These are phyloP conservation scores for Eucalyptus sp. DNA, from an alignment of 345 rosid species.

Conservation along the genomic window DNA sequence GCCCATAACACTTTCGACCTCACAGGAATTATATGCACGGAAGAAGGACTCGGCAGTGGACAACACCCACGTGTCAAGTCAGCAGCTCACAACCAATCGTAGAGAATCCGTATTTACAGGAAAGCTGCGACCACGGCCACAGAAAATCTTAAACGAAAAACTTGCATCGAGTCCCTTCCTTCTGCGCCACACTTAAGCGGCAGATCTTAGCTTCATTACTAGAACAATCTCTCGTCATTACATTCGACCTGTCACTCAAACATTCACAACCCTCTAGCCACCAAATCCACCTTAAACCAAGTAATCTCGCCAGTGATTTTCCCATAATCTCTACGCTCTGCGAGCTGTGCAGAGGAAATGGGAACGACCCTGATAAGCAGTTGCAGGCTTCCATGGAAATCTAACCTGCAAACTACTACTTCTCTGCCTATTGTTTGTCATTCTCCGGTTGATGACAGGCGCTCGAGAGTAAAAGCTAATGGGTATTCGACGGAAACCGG, in stretches of 20 bases:
- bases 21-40: neutral
- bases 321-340: neutral
- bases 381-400: constrained; percentile 25
- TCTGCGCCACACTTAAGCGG: neutral
- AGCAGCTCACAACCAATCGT: neutral
- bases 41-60: neutral
- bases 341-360: constrained; percentile 6
- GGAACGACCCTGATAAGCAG: constrained; percentile 18
- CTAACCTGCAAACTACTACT: neutral
- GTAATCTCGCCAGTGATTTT: neutral
- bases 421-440: neutral
- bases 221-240: neutral
- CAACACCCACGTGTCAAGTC: neutral
- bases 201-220: neutral
- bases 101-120: neutral
- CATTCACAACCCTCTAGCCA: neutral
- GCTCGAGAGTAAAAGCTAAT: neutral
- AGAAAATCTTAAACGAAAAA: neutral
- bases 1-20: neutral
- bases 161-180: neutral
- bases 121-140: neutral
- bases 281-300: neutral
- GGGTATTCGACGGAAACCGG: neutral
- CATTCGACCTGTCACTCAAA: neutral
- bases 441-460: neutral